Percentiles rank a stretch among this genome's conserved stretches.
These are phyloP conservation scores for sunflower (Helianthus annuus) DNA, from an alignment of 129 eudicot genomes.

Conservation along the genomic window HanXRQr2.0-SUNRISE NC_035441.2:131174463-131174962, in stretches of 20 bases:
- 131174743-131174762: neutral
- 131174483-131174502: too few species aligned
- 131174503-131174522: too few species aligned
- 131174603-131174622: too few species aligned
- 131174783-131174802: neutral
- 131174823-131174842: neutral
- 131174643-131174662: neutral
- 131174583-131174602: too few species aligned
- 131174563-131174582: too few species aligned
- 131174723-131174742: neutral
- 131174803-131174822: constrained; percentile 37
- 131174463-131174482: too few species aligned
- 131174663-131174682: neutral
- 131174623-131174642: too few species aligned
- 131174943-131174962: too few species aligned
- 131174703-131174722: neutral
- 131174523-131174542: too few species aligned
- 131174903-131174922: too few species aligned
- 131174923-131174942: too few species aligned
- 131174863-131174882: constrained; percentile 7
- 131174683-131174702: neutral
- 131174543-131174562: too few species aligned
- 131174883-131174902: neutral
- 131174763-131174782: neutral
- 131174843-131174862: constrained; percentile 5